Evolutionary conservation across 2,329 filamentous ascomycete genomes (phyloP), one percentile per base, ranked within the genome.

Genomic region (Zalaria obscura): DNA sequence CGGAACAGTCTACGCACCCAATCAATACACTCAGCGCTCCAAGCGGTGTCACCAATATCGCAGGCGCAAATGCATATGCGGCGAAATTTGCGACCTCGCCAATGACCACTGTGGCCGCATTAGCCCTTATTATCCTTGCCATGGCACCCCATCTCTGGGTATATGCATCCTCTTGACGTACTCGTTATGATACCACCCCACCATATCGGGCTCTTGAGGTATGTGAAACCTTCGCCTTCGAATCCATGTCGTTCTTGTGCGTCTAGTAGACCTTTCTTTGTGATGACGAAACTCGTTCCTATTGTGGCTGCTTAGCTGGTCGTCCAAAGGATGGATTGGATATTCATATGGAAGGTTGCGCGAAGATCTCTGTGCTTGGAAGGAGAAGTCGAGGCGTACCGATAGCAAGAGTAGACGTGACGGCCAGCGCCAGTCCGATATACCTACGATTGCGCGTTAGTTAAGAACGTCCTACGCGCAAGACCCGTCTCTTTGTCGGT

Each of bases 231-330:
- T 54, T 96, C 91, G 52, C 93, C 91, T 60, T 95, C 87, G 58
- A 96, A 98, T 38, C 91, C 93, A 66, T 95, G 88, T 54, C 78
- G 76, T 64, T 93, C 81, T 57, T 84, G 85, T 48, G 87, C 85
- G 63, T 94, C 83, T 62, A 88, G 86, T 52, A 98, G 73, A 50
- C 89, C 89, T 75, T 95, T 96, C 68, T 98, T 98, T 38, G 93
- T 98, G 56, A 98, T 95, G 52, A 98, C 89, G 63, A 98, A 98
- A 73, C 88, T 94, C 40, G 85, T 87, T 57, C 87, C 86, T 91
- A 53, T 31, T 27, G 26, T 8, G 6, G 9, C n/a, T 7, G n/a
- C 26, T 32, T 32, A 44, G 47, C 40, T 25, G 39, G 35, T 9
- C 36, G n/a, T 41, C 25, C 2, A 11, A n/a, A 9, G 28, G 25